A percentile compares a stretch with the other conserved stretches of the same genome.
These are phyloP conservation scores for Microascus cirrosus DNA, from an alignment of 2,329 filamentous ascomycete species.

Conservation along the genomic window DNA sequence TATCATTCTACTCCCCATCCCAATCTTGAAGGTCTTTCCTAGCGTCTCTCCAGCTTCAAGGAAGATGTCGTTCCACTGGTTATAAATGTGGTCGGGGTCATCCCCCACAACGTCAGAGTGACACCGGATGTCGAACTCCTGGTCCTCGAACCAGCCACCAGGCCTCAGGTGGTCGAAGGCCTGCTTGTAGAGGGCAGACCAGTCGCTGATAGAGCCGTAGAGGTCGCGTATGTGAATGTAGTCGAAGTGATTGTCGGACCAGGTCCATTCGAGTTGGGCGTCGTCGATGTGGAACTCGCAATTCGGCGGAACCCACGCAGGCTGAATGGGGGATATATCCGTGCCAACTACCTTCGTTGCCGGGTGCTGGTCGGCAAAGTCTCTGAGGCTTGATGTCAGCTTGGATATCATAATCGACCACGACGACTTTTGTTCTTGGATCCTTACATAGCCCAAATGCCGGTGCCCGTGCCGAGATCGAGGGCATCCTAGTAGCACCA, in stretches of 20 bases:
- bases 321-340: slow-evolving; percentile 46
- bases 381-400: slow-evolving; percentile 22
- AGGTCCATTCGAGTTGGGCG: slow-evolving; percentile 30
- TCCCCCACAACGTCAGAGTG: background rate
- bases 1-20: no score
- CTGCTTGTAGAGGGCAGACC: slow-evolving; percentile 40
- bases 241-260: slow-evolving; percentile 33
- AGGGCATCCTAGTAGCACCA: slow-evolving; percentile 14
- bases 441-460: slow-evolving; percentile 39
- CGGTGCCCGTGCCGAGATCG: slow-evolving; percentile 44
- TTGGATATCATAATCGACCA: background rate
- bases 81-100: slow-evolving; percentile 12
- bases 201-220: slow-evolving; percentile 40
- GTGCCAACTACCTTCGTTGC: slow-evolving; percentile 33
- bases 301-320: slow-evolving; percentile 33
- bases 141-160: slow-evolving; percentile 20
- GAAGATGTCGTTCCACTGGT: slow-evolving; percentile 14
- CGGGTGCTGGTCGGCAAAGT: slow-evolving; percentile 31
- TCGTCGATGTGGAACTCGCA: slow-evolving; percentile 23
- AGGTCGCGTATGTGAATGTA: slow-evolving; percentile 49
- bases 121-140: slow-evolving; percentile 12
- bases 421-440: background rate
- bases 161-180: slow-evolving; percentile 35
- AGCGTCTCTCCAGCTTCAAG: slow-evolving; percentile 13
- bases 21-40: slow-evolving; percentile 11